Conservation (phyloP, 2,329 filamentous ascomycete species). For the Rutstroemia sp. region DNA sequence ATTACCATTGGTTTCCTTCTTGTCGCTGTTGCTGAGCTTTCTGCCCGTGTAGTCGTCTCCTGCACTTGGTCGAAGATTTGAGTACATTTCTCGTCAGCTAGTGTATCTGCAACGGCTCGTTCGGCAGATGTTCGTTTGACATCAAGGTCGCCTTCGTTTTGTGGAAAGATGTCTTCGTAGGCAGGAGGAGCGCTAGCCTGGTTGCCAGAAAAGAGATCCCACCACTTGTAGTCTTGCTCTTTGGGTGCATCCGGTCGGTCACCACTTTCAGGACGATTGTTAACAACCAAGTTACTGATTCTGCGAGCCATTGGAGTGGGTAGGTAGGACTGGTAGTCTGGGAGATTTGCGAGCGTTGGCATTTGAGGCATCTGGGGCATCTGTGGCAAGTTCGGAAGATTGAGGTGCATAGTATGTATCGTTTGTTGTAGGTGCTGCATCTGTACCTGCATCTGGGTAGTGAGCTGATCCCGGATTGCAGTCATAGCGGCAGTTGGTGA, state of each 20-base stretch:
- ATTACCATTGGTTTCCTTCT: slow-evolving; percentile 30
- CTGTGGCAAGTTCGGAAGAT: slow-evolving; percentile 56
- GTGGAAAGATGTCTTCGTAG: slow-evolving; percentile 72
- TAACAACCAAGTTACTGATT: slow-evolving; percentile 62
- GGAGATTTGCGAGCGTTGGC: slow-evolving; percentile 52
- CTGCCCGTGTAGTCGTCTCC: slow-evolving; percentile 12
- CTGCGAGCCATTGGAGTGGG: slow-evolving; percentile 59
- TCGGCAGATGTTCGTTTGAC: slow-evolving; percentile 51
- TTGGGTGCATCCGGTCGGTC: slow-evolving; percentile 28
- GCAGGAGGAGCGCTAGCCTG: slow-evolving; percentile 56
- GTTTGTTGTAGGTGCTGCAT: slow-evolving; percentile 71
- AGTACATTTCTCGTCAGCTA: slow-evolving; percentile 51
- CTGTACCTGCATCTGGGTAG: slow-evolving; percentile 36
- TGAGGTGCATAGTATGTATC: slow-evolving; percentile 43
- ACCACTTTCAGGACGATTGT: slow-evolving; percentile 32
- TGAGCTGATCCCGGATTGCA: slow-evolving; percentile 60
- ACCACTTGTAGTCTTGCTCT: slow-evolving; percentile 53
- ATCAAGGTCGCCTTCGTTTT: slow-evolving; percentile 36
- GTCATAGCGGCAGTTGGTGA: slow-evolving; percentile 57
- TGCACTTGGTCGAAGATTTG: slow-evolving; percentile 41
- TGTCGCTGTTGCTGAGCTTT: slow-evolving; percentile 32
- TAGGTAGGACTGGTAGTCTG: slow-evolving; percentile 65
- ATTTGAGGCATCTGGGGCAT: slow-evolving; percentile 35
- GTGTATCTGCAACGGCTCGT: slow-evolving; percentile 49
- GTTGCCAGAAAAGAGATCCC: slow-evolving; percentile 54